Conservation (phyloP, 140 eudicot species). For the Senecio squalidus region DNA sequence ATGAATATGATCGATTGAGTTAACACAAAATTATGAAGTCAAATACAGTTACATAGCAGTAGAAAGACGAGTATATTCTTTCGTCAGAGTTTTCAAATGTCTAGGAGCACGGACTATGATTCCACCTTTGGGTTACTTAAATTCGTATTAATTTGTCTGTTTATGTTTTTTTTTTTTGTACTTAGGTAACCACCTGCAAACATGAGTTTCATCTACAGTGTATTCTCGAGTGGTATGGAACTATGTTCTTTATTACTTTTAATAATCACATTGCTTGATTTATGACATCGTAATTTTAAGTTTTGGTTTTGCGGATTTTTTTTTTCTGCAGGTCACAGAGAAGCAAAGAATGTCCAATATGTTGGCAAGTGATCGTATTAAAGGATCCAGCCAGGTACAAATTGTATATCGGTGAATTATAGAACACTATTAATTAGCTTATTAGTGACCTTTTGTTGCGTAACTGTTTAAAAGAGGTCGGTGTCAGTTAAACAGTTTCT, state of each 20-base stretch:
- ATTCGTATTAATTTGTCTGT: neutral
- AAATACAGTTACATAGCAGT: too few relatives aligned
- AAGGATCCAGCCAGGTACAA: constrained; percentile 68
- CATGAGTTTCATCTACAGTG: constrained; percentile 94
- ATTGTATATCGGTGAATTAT: neutral
- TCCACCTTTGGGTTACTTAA: too few relatives aligned
- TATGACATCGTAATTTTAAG: neutral
- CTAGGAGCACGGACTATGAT: too few relatives aligned
- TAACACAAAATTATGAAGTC: too few relatives aligned
- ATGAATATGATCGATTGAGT: too few relatives aligned
- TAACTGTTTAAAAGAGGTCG: neutral
- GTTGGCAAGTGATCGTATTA: constrained; percentile 62
- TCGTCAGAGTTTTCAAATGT: too few relatives aligned
- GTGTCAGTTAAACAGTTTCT: neutral
- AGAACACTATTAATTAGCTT: neutral
- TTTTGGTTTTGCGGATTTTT: constrained; percentile 9
- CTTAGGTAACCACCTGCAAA: constrained; percentile 69
- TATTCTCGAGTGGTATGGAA: constrained; percentile 78
- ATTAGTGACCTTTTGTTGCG: neutral
- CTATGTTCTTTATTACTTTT: neutral
- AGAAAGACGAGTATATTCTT: too few relatives aligned
- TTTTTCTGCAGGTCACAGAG: constrained; percentile 58
- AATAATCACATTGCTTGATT: constrained; percentile 10
- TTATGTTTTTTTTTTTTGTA: neutral
- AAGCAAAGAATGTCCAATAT: constrained; percentile 85